phyloP scores from a whole-genome alignment of 2,329 filamentous ascomycete species.

The Ascomycota sp. region DNA sequence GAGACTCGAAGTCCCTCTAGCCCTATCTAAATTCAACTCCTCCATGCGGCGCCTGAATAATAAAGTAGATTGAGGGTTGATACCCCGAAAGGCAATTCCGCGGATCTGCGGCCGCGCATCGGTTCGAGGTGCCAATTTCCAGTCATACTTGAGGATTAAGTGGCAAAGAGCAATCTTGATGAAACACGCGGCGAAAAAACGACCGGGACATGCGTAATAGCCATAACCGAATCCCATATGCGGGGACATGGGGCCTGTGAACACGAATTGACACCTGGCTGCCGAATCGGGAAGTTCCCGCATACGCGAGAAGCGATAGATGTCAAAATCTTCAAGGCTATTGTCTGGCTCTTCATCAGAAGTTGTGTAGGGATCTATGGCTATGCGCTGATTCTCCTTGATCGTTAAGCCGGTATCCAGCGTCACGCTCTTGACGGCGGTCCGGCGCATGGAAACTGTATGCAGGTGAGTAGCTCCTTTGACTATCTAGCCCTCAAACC shows the following conservation, averaged over 20 bases:
- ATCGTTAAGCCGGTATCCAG: neutral
- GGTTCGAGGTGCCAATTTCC: slow-evolving; percentile 4
- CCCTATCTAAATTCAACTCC: neutral
- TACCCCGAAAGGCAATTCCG: neutral
- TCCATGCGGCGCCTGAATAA: neutral
- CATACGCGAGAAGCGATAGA: slow-evolving; percentile 16
- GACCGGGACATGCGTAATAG: slow-evolving; percentile 26
- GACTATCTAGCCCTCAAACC: too few species aligned
- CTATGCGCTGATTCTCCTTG: neutral
- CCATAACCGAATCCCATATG: slow-evolving; percentile 31
- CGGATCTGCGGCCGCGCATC: neutral
- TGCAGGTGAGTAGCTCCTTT: neutral
- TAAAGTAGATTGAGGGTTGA: neutral
- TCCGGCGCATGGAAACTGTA: slow-evolving; percentile 6
- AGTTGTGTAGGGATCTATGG: neutral
- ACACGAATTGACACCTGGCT: slow-evolving; percentile 16
- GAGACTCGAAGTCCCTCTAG: too few species aligned
- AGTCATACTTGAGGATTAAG: slow-evolving; percentile 25
- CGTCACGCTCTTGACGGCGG: slow-evolving; percentile 10
- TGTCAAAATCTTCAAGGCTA: neutral
- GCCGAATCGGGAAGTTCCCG: slow-evolving; percentile 13
- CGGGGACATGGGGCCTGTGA: slow-evolving; percentile 16
- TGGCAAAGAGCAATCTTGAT: slow-evolving; percentile 27
- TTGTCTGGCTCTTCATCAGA: neutral
- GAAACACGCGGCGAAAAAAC: slow-evolving; percentile 28